Evolutionary conservation across 2,329 filamentous ascomycete genomes (phyloP).

Genomic region (Emergomyces pasteurianus): DNA sequence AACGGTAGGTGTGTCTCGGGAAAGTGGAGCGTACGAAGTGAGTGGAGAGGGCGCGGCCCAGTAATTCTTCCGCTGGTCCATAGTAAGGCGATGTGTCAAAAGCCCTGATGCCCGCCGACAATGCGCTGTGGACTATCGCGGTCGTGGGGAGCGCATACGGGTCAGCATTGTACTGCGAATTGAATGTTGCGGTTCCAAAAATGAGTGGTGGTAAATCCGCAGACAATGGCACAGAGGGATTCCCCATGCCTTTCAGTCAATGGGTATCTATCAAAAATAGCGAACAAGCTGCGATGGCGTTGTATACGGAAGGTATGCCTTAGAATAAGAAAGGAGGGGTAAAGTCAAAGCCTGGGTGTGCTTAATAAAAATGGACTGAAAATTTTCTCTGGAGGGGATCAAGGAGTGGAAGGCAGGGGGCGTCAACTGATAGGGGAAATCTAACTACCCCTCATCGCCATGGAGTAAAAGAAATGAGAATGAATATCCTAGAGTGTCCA

Average conservation of each 20-base stretch:
- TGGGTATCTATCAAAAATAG: neutral
- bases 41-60: conserved; percentile 35
- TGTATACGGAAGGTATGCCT: neutral
- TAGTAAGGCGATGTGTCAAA: conserved; percentile 47
- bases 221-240: conserved; percentile 25
- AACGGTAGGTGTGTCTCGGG: conserved; percentile 46
- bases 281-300: neutral
- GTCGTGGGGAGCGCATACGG: conserved; percentile 39
- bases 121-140: conserved; percentile 36
- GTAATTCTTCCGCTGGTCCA: conserved; percentile 40
- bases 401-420: neutral
- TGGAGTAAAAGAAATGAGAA: neutral
- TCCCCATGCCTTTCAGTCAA: conserved; percentile 16
- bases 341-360: neutral
- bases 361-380: neutral
- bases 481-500: neutral
- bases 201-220: conserved; percentile 33
- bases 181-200: conserved; percentile 40
- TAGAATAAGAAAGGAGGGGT: neutral
- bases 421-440: neutral
- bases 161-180: conserved; percentile 38
- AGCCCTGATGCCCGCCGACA: conserved; percentile 37
- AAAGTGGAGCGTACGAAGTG: conserved; percentile 33
- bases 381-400: neutral
- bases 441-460: neutral